These are phyloP conservation scores for Cladophialophora chaetospira DNA, from an alignment of 2,329 filamentous ascomycete genomes.

Conservation along the genomic window DNA sequence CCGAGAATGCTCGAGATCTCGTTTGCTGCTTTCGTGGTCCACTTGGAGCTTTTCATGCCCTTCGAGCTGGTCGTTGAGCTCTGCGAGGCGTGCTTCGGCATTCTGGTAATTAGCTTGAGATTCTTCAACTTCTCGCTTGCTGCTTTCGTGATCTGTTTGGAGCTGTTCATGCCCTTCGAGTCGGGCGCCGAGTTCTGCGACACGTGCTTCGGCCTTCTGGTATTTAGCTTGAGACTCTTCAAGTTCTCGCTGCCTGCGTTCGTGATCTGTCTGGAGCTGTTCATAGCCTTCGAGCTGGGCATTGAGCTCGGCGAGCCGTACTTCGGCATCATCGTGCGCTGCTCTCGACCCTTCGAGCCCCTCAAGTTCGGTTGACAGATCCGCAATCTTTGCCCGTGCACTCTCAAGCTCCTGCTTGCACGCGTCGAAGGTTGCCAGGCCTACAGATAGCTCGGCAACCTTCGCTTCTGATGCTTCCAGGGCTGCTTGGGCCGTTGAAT, in stretches of 20 bases:
- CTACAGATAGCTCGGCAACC: slow-evolving; percentile 19
- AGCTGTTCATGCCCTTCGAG: slow-evolving; percentile 8
- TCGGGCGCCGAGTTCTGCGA: slow-evolving; percentile 13
- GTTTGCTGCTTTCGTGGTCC: too few relatives aligned
- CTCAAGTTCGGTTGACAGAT: slow-evolving; percentile 19
- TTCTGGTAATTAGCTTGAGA: slow-evolving; percentile 1
- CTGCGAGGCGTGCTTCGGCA: slow-evolving; percentile 16
- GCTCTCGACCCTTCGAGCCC: slow-evolving; percentile 4
- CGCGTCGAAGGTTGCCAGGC: slow-evolving; percentile 15
- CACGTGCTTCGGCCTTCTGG: slow-evolving; percentile 12
- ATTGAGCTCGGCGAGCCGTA: slow-evolving; percentile 19
- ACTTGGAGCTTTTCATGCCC: slow-evolving; percentile 12
- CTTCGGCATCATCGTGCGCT: slow-evolving; percentile 7
- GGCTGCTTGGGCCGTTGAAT: slow-evolving; percentile 11
- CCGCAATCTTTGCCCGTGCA: slow-evolving; percentile 10
- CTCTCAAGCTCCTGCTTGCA: slow-evolving; percentile 20
- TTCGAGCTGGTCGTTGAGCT: slow-evolving; percentile 16
- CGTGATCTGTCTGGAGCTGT: slow-evolving; percentile 14
- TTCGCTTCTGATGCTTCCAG: slow-evolving; percentile 21
- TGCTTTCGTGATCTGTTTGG: slow-evolving; percentile 2
- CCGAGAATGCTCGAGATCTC: too few relatives aligned
- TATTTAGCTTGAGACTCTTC: neutral
- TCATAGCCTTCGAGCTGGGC: slow-evolving; percentile 9
- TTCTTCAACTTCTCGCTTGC: too few relatives aligned
- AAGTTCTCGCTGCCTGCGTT: slow-evolving; percentile 6